Base-by-base conservation (phyloP, 2,329 filamentous ascomycete genomes). In the Aspergillus sojae region DNA sequence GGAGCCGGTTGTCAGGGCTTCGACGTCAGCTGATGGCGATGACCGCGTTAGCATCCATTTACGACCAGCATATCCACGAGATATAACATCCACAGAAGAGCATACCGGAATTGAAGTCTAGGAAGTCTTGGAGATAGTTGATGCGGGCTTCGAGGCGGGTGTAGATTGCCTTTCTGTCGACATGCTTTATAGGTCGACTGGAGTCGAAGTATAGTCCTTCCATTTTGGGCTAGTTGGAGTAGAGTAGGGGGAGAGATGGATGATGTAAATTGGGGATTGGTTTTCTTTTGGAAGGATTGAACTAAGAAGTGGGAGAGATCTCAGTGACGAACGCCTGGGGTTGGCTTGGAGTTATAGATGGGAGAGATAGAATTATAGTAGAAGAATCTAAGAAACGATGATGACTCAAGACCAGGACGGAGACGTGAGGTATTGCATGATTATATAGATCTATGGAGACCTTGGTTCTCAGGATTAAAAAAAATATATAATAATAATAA, bases 101-200 rank as follows among this genome's bases (percentile, higher is more conserved):
- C 87, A 57, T 81, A 92, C 90, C 83, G 64, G 86, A 85, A 70
- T 85, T 88, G 72, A 93, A 93, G 72, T 93, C 91, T 30, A 93
- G 85, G 64, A 93, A 93, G 34, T 87, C 88, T 70, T 92, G 90
- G 1, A 93, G 83, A 67, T 93, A 93, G 58, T 86, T 85, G 63
- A 93, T 86, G 57, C 91, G 84, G 0, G 86, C 84, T 66, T 91
- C 89, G 19, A 93, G 83, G 68, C 86, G 87, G 28, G 88, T 91
- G 77, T 92, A 92, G 6, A 93, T 82, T 48, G 89, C 86, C 75
- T 89, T 87, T 52, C 90, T 87, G 75, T 90, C 86, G 68, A 93
- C 83, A 71, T 92, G 89, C 74, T 88, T 75, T n/a, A 71, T 68
- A 9, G 68, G 67, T 26, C 73, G 73, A 52, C 65, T 66, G 57